phyloP scores from a whole-genome alignment of 768 basidiomycete genomes.

The Pleurotus djamor region DNA sequence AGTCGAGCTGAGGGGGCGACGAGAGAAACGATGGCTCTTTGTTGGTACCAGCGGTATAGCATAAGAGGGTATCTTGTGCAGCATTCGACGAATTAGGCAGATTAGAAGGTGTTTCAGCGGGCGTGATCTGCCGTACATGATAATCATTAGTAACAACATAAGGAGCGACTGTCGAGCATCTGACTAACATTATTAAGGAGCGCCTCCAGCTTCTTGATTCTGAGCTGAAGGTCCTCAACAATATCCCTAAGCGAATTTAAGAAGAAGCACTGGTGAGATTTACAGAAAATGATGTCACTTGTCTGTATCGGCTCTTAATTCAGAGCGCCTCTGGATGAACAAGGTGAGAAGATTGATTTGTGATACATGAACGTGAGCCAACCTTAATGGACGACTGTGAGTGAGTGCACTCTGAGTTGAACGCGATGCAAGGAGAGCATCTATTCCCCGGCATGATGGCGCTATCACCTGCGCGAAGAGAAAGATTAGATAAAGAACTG shows the following conservation, averaged over 20 bases:
- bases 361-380: conserved; percentile 11
- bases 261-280: background rate
- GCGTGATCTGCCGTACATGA: too few species aligned
- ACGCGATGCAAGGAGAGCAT: conserved; percentile 69
- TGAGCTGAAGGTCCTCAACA: conserved; percentile 59
- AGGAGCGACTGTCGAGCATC: too few species aligned
- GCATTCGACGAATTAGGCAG: conserved; percentile 12
- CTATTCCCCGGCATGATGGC: conserved; percentile 63
- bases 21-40: background rate
- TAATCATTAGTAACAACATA: too few species aligned
- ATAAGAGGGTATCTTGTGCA: background rate
- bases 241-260: conserved; percentile 31
- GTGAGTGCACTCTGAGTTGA: conserved; percentile 66
- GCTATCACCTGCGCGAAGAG: conserved; percentile 54
- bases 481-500: background rate
- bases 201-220: conserved; percentile 60
- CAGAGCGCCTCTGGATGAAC: conserved; percentile 13
- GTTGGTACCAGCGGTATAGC: background rate
- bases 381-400: conserved; percentile 64
- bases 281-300: background rate
- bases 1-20: background rate
- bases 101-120: conserved; percentile 39
- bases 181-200: conserved; percentile 38
- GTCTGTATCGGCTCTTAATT: conserved; percentile 15
- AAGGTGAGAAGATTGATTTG: background rate